phyloP scores from a whole-genome alignment of 768 basidiomycete genomes.

The Boletus subparvulus region DNA sequence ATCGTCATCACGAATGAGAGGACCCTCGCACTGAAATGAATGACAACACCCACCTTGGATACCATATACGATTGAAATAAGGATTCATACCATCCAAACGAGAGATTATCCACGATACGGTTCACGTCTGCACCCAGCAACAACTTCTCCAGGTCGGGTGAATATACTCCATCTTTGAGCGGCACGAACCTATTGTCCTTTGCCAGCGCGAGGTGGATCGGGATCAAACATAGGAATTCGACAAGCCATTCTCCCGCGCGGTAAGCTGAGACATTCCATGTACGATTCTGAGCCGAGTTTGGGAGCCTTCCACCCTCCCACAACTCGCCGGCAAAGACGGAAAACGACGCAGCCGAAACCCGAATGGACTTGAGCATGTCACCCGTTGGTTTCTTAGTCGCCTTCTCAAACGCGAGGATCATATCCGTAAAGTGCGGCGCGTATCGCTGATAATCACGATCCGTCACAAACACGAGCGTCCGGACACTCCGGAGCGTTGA shows the following conservation, averaged over 20 bases:
- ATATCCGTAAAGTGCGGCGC: conserved; percentile 44
- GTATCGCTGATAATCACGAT: conserved; percentile 37
- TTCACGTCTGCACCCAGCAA: conserved; percentile 59
- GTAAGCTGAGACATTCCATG: conserved; percentile 39
- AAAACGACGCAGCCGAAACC: conserved; percentile 34
- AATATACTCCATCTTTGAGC: conserved; percentile 56
- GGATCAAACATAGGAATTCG: conserved; percentile 59
- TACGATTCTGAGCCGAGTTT: background rate
- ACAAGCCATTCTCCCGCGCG: conserved; percentile 62
- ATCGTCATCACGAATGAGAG: background rate
- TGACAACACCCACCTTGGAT: conserved; percentile 39
- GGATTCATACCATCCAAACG: conserved; percentile 66
- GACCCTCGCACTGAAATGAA: fast-evolving
- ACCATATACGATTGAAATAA: conserved; percentile 64
- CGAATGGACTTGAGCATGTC: conserved; percentile 40
- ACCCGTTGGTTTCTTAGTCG: conserved; percentile 52
- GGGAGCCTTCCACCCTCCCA: background rate
- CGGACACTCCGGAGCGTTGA: conserved; percentile 34
- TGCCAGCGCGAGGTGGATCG: conserved; percentile 61
- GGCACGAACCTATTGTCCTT: conserved; percentile 62
- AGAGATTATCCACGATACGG: conserved; percentile 53
- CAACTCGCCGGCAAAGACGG: conserved; percentile 24
- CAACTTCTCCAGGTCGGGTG: conserved; percentile 47
- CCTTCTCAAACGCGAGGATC: conserved; percentile 46
- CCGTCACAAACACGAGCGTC: conserved; percentile 45